Evolutionary conservation across 306 rosid species (phyloP), one percentile per base, ranked within the genome.

Genomic region (Sicyos baderoa): DNA sequence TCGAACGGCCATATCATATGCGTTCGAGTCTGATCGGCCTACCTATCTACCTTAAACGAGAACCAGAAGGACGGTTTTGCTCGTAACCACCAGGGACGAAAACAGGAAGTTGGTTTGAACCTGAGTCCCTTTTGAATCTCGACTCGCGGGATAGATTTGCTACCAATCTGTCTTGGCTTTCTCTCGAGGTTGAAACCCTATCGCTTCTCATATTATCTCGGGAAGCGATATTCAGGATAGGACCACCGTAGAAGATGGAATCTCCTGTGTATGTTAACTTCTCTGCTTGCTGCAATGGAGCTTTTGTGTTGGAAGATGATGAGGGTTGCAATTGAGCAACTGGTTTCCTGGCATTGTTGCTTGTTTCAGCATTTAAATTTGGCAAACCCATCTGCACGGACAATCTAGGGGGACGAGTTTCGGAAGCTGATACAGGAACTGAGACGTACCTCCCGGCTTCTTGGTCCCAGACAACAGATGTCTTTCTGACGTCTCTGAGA

Each of bases 401-500:
- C 37, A 85, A 49, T 77, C 87, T 76, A 75, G 76, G 81, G 73
- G 80, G 85, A 71, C 88, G 88, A 77, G 89, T 84, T 74, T 93
- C 98, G 21, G 82, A 82, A 60, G 96, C 87, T 60, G 95, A 79
- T 54, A 83, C 79, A 64, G 96, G 95, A 78, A 89, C 88, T 0
- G 98, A 89, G n/a, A 93, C 85, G 70, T 89, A 93, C 76, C 98
- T 80, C 69, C 98, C 98, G 3, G 98, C 98, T 83, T 93, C 98
- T 87, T 93, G 98, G 79, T 93, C 98, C 98, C 96, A 93, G 61
- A 89, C 96, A 73, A 93, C 98, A 37, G 98, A 93, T 60, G 98
- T 81, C 72, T 95, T 87, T 74, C 83, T 85, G 67, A 88, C 86
- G n/a, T 92, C 97, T 74, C 97, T 78, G 79, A 89, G 84, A 84